Base-by-base conservation (phyloP, 495 filamentous ascomycete genomes). In the Hypoxylon fuscum region DNA sequence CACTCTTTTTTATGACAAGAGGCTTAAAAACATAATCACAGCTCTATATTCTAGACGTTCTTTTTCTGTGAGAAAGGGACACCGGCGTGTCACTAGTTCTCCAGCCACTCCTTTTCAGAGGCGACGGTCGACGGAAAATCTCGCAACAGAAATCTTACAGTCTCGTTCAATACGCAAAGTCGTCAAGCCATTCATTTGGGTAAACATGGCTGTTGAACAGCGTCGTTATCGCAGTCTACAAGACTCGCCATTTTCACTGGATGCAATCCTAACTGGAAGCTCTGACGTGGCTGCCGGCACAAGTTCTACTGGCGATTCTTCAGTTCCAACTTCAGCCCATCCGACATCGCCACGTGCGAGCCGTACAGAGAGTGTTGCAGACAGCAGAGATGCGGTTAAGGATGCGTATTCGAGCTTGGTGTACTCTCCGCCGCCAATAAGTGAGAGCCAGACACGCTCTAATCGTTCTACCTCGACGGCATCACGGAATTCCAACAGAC, bases 401-500 rank as follows among this genome's bases (percentile, higher is more conserved):
- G 60, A 59, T 59, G 56, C 59, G 53, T 61, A 38, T 41, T 66
- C 55, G 21, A 41, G 38, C 49, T 71, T 55, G 49, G 59, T 62
- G 66, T 68, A 62, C 46, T 58, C 69, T 66, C 48, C 64, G 53
- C 60, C 49, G 51, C 21, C 57, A 20, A 34, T 27, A 27, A 65
- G 44, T 48, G 67, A 72, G 58, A 70, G 64, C 41, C 73, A 74
- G 32, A 83, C 81, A 44, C 80, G 79, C 31, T 81, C 83, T 14
- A 76, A 81, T 47, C 79, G 87, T 20, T 76, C 80, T 62, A 68
- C 81, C 61, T 82, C 84, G 23, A 76, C 80, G 15, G 77, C 81
- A 12, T 85, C 88, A 12, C 82, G 86, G 49, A 84, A 85, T 72
- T 78, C 85, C 43, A 91, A 94, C 72, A 85, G 91, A 49, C 77